phyloP scores from a whole-genome alignment of 73 alveolate genomes.

The Paramecium sexaurelia region DNA sequence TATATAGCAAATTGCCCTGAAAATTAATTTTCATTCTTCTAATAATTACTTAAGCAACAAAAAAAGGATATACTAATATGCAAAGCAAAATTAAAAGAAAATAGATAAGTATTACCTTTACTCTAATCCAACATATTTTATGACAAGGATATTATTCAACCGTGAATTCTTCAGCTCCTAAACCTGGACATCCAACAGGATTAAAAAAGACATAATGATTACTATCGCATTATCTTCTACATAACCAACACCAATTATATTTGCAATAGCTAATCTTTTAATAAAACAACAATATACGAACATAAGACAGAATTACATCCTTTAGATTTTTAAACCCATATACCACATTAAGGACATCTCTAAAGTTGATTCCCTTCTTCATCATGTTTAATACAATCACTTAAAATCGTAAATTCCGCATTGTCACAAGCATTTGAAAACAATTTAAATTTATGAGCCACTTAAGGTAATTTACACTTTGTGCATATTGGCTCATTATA shows the following conservation, averaged over 20 bases:
- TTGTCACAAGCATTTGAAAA: conserved; percentile 42
- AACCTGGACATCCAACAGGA: conserved; percentile 52
- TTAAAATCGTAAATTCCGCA: conserved; percentile 32
- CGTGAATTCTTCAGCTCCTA: conserved; percentile 16
- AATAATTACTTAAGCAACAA: conserved; percentile 14
- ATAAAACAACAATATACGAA: neutral
- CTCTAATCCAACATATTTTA: conserved; percentile 53
- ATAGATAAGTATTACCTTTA: neutral
- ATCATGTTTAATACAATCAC: neutral
- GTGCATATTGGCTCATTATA: neutral
- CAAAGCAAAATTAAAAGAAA: neutral
- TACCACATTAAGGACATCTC: conserved; percentile 49
- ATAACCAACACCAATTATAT: conserved; percentile 41
- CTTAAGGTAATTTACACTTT: conserved; percentile 36
- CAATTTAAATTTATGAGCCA: neutral
- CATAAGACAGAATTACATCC: conserved; percentile 27
- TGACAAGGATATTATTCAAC: conserved; percentile 42
- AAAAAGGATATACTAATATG: neutral
- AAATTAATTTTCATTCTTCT: neutral
- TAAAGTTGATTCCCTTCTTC: conserved; percentile 4
- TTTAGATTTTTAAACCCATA: conserved; percentile 35
- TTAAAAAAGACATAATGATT: conserved; percentile 17
- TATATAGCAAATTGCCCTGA: neutral
- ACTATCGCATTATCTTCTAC: neutral
- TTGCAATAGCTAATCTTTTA: conserved; percentile 18